Percentiles rank a stretch among this genome's conserved stretches.
phyloP scores from a whole-genome alignment of 2,329 filamentous ascomycete genomes.

The Nigrospora oryzae region DNA sequence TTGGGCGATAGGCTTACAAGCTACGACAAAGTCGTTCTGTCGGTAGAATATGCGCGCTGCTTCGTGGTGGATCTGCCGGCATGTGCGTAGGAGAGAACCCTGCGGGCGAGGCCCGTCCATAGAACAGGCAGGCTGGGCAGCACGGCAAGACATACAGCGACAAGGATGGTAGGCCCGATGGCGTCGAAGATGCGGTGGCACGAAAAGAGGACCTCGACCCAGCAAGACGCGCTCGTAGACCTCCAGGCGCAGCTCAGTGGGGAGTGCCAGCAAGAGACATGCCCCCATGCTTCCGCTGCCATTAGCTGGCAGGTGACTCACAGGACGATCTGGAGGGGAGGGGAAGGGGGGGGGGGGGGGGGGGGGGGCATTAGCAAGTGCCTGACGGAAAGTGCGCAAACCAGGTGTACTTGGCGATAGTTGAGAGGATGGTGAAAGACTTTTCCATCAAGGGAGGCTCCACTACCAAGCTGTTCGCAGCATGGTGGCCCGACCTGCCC shows the following conservation, averaged over 20 bases:
- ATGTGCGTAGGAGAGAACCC: slow-evolving; percentile 18
- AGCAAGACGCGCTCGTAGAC: slow-evolving; percentile 16
- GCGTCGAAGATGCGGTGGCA: slow-evolving; percentile 1
- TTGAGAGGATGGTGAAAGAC: neutral
- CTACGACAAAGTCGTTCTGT: slow-evolving; percentile 17
- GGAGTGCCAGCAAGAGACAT: slow-evolving; percentile 15
- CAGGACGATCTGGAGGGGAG: no score
- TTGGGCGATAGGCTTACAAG: slow-evolving; percentile 7
- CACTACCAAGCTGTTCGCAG: no score
- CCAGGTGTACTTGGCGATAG: neutral
- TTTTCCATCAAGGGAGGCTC: no score
- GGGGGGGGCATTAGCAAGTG: no score
- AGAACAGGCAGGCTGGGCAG: neutral
- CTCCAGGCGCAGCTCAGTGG: slow-evolving; percentile 18
- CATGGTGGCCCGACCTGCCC: no score
- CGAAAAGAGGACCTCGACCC: neutral
- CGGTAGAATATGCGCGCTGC: slow-evolving; percentile 19
- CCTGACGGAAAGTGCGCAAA: neutral
- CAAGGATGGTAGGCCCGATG: slow-evolving; percentile 7
- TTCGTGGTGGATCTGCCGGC: slow-evolving; percentile 20
- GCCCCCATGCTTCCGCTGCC: neutral
- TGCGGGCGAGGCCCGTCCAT: slow-evolving; percentile 8
- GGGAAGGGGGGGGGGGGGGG: no score
- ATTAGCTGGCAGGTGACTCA: no score
- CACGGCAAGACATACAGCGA: no score